These are phyloP conservation scores for Scutellaria galericulata DNA, from an alignment of 257 asterid species.

Conservation along the genomic window DNA sequence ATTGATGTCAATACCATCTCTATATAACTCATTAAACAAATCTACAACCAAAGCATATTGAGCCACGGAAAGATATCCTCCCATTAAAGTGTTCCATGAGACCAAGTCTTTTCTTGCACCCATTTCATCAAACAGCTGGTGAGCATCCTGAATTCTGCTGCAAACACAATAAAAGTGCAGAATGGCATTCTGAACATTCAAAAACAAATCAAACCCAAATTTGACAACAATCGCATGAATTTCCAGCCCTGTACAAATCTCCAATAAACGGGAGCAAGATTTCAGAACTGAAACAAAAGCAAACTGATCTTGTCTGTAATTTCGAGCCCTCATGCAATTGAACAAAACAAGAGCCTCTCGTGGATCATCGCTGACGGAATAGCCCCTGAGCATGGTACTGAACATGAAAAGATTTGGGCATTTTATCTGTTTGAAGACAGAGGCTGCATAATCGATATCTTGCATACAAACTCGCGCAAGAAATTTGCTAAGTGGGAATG, in stretches of 20 bases:
- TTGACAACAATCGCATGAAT: slow-evolving; percentile 52
- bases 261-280: slow-evolving; percentile 50
- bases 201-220: slow-evolving; percentile 55
- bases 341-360: slow-evolving; percentile 46
- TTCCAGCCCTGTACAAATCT: slow-evolving; percentile 42
- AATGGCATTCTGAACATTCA: slow-evolving; percentile 60
- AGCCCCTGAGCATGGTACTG: slow-evolving; percentile 60
- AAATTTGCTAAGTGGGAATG: slow-evolving; percentile 67
- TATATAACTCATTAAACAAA: slow-evolving; percentile 45
- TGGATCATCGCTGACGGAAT: slow-evolving; percentile 49
- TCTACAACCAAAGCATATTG: slow-evolving; percentile 40
- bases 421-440: slow-evolving; percentile 47
- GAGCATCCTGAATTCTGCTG: slow-evolving; percentile 54
- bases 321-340: slow-evolving; percentile 53
- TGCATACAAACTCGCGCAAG: slow-evolving; percentile 55
- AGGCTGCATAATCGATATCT: slow-evolving; percentile 52
- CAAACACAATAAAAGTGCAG: slow-evolving; percentile 57
- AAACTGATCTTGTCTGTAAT: slow-evolving; percentile 41
- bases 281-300: slow-evolving; percentile 54
- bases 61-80: slow-evolving; percentile 54
- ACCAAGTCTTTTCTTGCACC: slow-evolving; percentile 48
- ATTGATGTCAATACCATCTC: slow-evolving; percentile 34
- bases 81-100: slow-evolving; percentile 67
- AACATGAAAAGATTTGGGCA: slow-evolving; percentile 65
- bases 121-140: slow-evolving; percentile 62